Conservation (phyloP, 129 eudicot species). For the Artemisia argyi region DNA sequence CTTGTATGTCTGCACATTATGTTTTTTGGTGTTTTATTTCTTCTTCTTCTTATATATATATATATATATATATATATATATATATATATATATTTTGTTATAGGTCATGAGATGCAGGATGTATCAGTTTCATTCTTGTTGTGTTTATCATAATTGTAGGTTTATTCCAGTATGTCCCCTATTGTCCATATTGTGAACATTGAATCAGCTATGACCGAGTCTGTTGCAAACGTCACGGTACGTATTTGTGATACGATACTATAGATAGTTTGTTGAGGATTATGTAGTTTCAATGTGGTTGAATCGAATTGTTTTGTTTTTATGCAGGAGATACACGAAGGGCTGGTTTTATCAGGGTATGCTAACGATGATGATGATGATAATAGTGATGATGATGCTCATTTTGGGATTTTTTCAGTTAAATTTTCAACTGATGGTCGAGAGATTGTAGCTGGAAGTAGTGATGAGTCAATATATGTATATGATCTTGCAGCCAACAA, state of each 20-base stretch:
- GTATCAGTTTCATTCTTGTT: too few species aligned
- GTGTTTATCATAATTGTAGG: conserved; percentile 41
- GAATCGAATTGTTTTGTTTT: neutral
- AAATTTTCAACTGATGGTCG: conserved; percentile 92
- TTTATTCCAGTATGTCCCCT: conserved; percentile 86
- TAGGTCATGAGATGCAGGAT: neutral
- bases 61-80: too few species aligned
- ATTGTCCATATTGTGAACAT: conserved; percentile 85
- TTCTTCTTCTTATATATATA: too few species aligned
- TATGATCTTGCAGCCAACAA: conserved; percentile 75
- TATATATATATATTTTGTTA: neutral
- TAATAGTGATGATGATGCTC: conserved; percentile 44
- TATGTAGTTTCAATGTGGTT: conserved; percentile 9
- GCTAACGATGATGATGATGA: conserved; percentile 40
- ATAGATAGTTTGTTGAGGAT: neutral
- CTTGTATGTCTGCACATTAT: conserved; percentile 55
- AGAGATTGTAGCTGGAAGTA: conserved; percentile 86
- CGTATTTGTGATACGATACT: conserved; percentile 6
- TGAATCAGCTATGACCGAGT: conserved; percentile 66
- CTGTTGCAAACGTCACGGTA: conserved; percentile 88
- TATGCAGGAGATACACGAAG: conserved; percentile 90
- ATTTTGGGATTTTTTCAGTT: conserved; percentile 83
- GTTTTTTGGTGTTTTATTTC: neutral
- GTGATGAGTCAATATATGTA: conserved; percentile 68
- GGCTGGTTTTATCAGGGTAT: conserved; percentile 64